phyloP scores from a whole-genome alignment of 83 land plant species.

The Isoetes engelmannii region DNA sequence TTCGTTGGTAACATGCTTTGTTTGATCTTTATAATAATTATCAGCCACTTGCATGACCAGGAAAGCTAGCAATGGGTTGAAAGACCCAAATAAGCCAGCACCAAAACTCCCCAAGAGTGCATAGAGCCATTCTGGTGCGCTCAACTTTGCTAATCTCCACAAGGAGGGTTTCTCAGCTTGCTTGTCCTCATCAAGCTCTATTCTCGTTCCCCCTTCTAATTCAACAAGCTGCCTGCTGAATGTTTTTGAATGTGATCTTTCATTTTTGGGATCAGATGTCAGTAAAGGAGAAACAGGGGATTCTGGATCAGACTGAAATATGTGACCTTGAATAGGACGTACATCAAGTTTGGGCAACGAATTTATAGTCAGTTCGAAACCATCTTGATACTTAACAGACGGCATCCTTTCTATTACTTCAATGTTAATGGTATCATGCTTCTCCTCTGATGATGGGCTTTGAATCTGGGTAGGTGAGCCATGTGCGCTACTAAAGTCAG shows the following conservation, averaged over 20 bases:
- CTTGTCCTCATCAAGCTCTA: neutral
- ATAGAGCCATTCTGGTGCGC: constrained; percentile 95
- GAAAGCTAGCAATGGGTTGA: constrained; percentile 95
- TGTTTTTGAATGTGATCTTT: constrained; percentile 95
- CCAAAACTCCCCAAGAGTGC: constrained; percentile 90
- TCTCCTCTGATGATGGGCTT: constrained; percentile 74
- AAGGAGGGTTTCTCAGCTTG: constrained; percentile 51
- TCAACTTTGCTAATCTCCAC: constrained; percentile 77
- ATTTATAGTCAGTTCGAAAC: constrained; percentile 66
- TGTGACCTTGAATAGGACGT: constrained; percentile 44
- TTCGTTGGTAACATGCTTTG: constrained; percentile 35
- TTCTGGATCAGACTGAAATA: constrained; percentile 77
- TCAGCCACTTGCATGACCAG: constrained; percentile 64
- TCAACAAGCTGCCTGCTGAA: constrained; percentile 77
- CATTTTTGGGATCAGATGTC: constrained; percentile 94
- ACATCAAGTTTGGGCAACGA: constrained; percentile 74
- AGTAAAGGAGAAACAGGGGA: constrained; percentile 94
- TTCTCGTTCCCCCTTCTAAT: neutral
- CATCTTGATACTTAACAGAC: constrained; percentile 59
- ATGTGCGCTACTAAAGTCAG: constrained; percentile 29
- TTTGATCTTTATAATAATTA: constrained; percentile 46
- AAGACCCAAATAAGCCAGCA: constrained; percentile 96
- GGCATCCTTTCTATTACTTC: constrained; percentile 46
- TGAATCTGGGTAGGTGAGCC: constrained; percentile 50
- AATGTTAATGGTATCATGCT: constrained; percentile 38